Percentiles rank a stretch among this genome's conserved stretches.
Conservation (phyloP, 1,139 yeast genomes). For the Lodderomyces metapsilosis region DNA sequence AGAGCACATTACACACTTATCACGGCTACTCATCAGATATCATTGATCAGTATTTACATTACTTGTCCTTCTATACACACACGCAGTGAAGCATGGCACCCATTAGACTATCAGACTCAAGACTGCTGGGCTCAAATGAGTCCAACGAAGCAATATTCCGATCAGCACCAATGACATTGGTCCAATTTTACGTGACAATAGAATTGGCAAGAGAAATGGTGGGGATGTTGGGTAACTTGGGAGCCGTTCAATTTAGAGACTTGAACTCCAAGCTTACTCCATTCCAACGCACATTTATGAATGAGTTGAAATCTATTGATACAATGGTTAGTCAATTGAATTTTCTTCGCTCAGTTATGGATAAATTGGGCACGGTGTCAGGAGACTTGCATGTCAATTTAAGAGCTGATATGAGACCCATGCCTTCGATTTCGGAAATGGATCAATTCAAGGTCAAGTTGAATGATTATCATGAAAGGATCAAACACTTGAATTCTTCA, state of each 20-base stretch:
- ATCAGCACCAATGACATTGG: conserved; percentile 93
- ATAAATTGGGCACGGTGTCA: conserved; percentile 26
- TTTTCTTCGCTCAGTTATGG: conserved; percentile 36
- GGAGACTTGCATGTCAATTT: conserved; percentile 25
- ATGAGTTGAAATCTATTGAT: conserved; percentile 65
- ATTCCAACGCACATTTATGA: conserved; percentile 85
- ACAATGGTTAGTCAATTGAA: conserved; percentile 28
- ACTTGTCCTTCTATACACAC: too few relatives aligned
- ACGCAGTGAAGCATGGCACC: conserved; percentile 9
- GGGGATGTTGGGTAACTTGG: conserved; percentile 75
- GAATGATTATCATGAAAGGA: conserved; percentile 23
- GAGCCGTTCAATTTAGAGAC: conserved; percentile 87
- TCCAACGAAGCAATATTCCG: conserved; percentile 38
- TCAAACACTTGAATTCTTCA: conserved; percentile 35
- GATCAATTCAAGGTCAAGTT: conserved; percentile 26
- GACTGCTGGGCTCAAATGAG: conserved; percentile 1
- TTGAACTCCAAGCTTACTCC: conserved; percentile 74
- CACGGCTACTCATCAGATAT: too few relatives aligned
- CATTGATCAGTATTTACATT: too few relatives aligned
- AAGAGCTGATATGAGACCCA: conserved; percentile 26
- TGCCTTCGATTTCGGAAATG: conserved; percentile 33
- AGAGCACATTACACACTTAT: too few relatives aligned
- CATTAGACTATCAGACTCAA: conserved; percentile 9
- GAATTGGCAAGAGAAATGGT: conserved; percentile 89
- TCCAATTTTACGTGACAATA: conserved; percentile 87